These are phyloP conservation scores for Penicillium decumbens DNA, from an alignment of 2,329 filamentous ascomycete species.

Conservation along the genomic window DNA sequence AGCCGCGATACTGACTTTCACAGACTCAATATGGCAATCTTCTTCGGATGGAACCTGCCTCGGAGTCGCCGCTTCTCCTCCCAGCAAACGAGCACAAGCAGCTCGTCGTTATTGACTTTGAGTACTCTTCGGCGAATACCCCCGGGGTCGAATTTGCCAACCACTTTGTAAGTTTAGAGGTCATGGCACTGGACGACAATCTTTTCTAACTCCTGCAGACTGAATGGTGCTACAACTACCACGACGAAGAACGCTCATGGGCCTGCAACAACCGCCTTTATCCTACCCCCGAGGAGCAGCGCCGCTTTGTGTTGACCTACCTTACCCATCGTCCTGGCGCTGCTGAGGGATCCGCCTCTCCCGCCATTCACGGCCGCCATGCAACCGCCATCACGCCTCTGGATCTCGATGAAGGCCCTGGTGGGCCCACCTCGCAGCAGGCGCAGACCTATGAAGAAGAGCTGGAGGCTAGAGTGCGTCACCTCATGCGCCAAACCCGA, in stretches of 20 bases:
- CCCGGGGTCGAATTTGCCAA: slow-evolving; percentile 91
- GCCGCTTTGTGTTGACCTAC: slow-evolving; percentile 79
- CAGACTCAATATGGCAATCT: slow-evolving; percentile 99
- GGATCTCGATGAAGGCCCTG: slow-evolving; percentile 70
- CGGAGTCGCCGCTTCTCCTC: slow-evolving; percentile 77
- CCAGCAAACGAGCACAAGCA: slow-evolving; percentile 94
- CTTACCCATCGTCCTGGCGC: slow-evolving; percentile 68
- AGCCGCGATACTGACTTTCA: slow-evolving; percentile 13
- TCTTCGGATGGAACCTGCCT: slow-evolving; percentile 65
- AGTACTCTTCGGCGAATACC: slow-evolving; percentile 87
- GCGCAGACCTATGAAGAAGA: slow-evolving; percentile 60
- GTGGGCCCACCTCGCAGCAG: slow-evolving; percentile 53
- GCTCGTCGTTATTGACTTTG: slow-evolving; percentile 95
- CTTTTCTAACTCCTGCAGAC: slow-evolving; percentile 45
- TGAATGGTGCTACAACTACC: slow-evolving; percentile 98
- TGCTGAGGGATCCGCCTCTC: slow-evolving; percentile 22
- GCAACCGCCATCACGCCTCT: slow-evolving; percentile 57
- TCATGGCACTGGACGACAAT: background rate
- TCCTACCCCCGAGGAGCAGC: slow-evolving; percentile 74
- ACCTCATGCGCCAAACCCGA: slow-evolving; percentile 70
- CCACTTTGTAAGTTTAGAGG: slow-evolving; percentile 64
- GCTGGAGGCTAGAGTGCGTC: slow-evolving; percentile 62
- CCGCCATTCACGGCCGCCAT: slow-evolving; percentile 50
- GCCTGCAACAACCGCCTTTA: slow-evolving; percentile 67
- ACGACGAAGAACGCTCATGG: slow-evolving; percentile 62